Conservation (phyloP, 371 early-diverging fungal genomes). For the Rhizopus delemar region DNA sequence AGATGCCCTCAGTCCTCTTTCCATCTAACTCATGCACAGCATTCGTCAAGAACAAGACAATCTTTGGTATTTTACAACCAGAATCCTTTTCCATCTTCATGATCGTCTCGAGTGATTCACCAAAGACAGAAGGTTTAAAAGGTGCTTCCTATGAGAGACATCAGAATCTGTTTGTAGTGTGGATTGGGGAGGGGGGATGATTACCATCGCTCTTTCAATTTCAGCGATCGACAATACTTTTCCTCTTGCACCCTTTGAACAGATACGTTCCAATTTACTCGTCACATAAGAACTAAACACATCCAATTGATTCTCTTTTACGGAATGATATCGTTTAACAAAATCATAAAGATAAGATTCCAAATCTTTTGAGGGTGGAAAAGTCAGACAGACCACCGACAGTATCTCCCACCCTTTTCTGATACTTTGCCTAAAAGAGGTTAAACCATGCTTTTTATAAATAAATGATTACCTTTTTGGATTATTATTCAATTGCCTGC, state of each 20-base stretch:
- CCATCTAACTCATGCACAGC: conserved; percentile 79
- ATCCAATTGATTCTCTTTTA: conserved; percentile 52
- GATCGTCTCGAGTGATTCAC: conserved; percentile 82
- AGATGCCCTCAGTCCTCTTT: conserved; percentile 88
- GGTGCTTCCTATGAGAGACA: conserved; percentile 69
- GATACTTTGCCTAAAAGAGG: conserved; percentile 38
- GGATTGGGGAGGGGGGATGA: background rate
- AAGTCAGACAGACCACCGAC: conserved; percentile 77
- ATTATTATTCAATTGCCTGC: conserved; percentile 87
- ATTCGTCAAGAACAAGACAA: conserved; percentile 84
- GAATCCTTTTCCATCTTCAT: conserved; percentile 62
- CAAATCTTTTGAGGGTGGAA: conserved; percentile 91
- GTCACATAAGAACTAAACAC: conserved; percentile 65
- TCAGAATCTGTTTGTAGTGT: conserved; percentile 3
- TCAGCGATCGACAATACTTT: conserved; percentile 75
- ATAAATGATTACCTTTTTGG: conserved; percentile 53
- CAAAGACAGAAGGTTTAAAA: conserved; percentile 89
- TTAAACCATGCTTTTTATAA: conserved; percentile 37
- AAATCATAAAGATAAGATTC: conserved; percentile 83
- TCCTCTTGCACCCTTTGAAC: conserved; percentile 79
- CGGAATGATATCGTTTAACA: conserved; percentile 57
- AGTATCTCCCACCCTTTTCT: conserved; percentile 88
- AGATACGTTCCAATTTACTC: conserved; percentile 69
- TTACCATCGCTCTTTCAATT: conserved; percentile 75
- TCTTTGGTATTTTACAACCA: conserved; percentile 67